These are phyloP conservation scores for Triangularia verruculosa DNA, from an alignment of 2,329 filamentous ascomycete species.

Conservation along the genomic window DNA sequence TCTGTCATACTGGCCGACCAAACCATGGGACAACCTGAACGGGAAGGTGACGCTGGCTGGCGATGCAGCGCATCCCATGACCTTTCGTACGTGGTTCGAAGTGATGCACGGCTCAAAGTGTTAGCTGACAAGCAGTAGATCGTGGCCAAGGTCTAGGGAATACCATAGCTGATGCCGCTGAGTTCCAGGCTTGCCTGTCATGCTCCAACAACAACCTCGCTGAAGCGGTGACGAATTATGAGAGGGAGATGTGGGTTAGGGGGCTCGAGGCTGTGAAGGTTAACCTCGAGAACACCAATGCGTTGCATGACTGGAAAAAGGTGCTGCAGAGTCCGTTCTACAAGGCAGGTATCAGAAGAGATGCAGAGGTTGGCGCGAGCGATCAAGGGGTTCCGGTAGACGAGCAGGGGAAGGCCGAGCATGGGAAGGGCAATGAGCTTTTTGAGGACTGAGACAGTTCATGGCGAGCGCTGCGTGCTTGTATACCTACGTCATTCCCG, in stretches of 20 bases:
- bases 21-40: slow-evolving; percentile 20
- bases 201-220: slow-evolving; percentile 19
- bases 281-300: slow-evolving; percentile 17
- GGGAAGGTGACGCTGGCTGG: slow-evolving; percentile 20
- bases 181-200: slow-evolving; percentile 20
- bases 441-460: neutral
- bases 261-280: slow-evolving; percentile 16
- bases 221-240: slow-evolving; percentile 16
- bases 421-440: neutral
- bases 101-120: neutral
- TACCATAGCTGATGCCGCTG: slow-evolving; percentile 19
- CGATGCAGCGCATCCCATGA: slow-evolving; percentile 25
- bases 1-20: slow-evolving; percentile 20
- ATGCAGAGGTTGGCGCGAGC: neutral
- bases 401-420: neutral
- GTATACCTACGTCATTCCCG: neutral
- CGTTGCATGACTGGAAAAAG: slow-evolving; percentile 20
- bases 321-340: slow-evolving; percentile 9
- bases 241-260: slow-evolving; percentile 21
- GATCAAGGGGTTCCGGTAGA: neutral
- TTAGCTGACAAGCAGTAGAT: slow-evolving; percentile 11
- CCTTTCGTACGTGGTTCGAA: slow-evolving; percentile 12
- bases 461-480: neutral
- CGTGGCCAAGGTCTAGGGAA: slow-evolving; percentile 23
- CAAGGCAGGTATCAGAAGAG: neutral